phyloP scores from a whole-genome alignment of 805 yeast genomes.

The Yarrowia sp. region DNA sequence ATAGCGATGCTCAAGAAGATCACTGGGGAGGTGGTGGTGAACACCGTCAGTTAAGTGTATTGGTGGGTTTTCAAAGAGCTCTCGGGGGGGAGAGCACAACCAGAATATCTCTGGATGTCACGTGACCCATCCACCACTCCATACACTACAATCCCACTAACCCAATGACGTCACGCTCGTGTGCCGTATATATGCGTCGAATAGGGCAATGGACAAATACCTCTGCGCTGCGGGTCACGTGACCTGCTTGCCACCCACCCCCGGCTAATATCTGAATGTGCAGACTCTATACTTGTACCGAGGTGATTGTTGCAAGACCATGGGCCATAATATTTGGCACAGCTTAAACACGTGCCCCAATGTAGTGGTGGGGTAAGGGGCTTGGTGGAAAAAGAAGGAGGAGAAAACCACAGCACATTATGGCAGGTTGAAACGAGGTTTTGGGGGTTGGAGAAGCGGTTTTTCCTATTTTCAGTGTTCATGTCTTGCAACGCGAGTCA shows the following conservation, averaged over 20 bases:
- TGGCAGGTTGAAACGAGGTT: no score
- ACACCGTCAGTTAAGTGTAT: no score
- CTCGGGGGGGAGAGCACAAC: no score
- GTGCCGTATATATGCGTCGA: slow-evolving; percentile 5
- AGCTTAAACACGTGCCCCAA: neutral
- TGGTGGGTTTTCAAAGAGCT: no score
- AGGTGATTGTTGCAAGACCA: neutral
- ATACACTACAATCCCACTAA: no score
- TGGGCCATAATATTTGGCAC: neutral
- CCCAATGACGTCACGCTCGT: slow-evolving; percentile 22
- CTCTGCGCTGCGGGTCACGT: neutral
- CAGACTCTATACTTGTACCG: no score
- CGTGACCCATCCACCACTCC: neutral
- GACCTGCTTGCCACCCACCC: neutral
- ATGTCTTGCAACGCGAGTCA: no score
- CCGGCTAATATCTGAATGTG: neutral
- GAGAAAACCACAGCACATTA: neutral
- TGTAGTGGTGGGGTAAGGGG: neutral
- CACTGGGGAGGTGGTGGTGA: neutral
- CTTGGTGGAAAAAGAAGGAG: neutral
- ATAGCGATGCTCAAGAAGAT: neutral
- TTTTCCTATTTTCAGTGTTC: no score
- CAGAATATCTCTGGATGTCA: no score
- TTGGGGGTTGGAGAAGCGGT: no score
- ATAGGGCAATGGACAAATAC: neutral